Percentiles rank a stretch among this genome's conserved stretches.
Conservation (phyloP, 2,329 filamentous ascomycete genomes). For the Botrytis galanthina region DNA sequence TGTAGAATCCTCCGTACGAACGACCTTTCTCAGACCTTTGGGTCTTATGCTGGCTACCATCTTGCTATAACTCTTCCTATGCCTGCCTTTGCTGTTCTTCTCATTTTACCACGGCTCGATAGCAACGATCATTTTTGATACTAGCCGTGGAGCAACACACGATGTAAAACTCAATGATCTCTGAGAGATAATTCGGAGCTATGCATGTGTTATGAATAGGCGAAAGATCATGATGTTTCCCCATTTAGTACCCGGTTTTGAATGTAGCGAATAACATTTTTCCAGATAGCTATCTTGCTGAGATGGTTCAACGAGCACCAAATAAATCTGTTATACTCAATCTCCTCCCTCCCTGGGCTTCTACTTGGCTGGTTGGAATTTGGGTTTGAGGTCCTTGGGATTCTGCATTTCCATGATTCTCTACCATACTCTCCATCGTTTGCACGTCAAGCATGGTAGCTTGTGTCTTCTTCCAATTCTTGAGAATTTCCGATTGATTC, state of each 20-base stretch:
- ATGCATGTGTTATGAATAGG: not conserved
- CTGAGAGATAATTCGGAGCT: not conserved
- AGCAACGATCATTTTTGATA: not conserved
- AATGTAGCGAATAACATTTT: not conserved
- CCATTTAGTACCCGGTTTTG: not conserved
- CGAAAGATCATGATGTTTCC: not conserved
- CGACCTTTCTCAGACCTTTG: not conserved
- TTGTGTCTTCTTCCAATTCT: constrained; percentile 29
- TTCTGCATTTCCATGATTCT: constrained; percentile 24
- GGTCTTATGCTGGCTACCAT: not conserved
- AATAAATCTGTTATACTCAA: constrained; percentile 13
- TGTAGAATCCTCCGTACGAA: not conserved
- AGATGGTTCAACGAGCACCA: not conserved
- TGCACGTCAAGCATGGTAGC: constrained; percentile 10
- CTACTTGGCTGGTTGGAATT: not conserved
- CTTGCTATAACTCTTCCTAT: not conserved
- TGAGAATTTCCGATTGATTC: constrained; percentile 33
- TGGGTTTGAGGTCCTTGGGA: constrained; percentile 20
- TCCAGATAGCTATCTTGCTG: not conserved
- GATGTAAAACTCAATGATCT: not conserved
- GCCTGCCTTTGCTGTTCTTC: not conserved
- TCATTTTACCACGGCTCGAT: not conserved
- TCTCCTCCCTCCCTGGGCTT: constrained; percentile 2
- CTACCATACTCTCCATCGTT: constrained; percentile 16
- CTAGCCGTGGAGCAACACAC: not conserved